Base-by-base conservation (phyloP, 208 protist species). In the Giardia duodenalis region DNA sequence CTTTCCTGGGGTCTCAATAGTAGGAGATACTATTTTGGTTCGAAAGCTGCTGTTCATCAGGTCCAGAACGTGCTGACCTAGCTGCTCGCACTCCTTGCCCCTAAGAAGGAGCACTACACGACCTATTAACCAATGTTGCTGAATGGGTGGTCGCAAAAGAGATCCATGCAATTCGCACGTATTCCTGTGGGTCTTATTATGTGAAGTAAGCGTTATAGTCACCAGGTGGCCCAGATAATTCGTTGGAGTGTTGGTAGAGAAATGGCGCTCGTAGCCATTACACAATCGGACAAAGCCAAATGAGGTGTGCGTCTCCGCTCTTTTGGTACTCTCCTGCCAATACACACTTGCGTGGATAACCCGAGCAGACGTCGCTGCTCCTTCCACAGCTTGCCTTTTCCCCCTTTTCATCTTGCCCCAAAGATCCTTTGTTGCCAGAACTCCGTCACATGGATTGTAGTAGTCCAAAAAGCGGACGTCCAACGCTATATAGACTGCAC, bases 251-350 rank as follows among this genome's bases (percentile, higher is more conserved):
- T 48, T 91, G 2, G 47, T 48, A n/a, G 4, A 91, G 45, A 91
- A 91, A 45, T 91, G 88, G 1, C 88, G 2, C n/a, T 91, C 88
- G 88, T 47, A n/a, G n/a, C 88, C 88, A 4, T 19, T 47, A 4
- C 44, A 22, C 2, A 91, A n/a, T 2, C 88, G 88, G 30, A 48
- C 88, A 47, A 91, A 91, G 44, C 88, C 88, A n/a, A 43, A 91
- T 1, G 88, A 91, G 4, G 43, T 47, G 2, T 3, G 0, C 22
- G 3, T 4, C 22, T n/a, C 44, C 2, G 2, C 44, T 67, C 45
- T 48, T 2, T 3, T 3, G 0, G 44, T 2, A n/a, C 44, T 91
- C 45, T 91, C 88, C 44, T 91, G 44, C 88, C 88, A 91, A n/a
- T 91, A 91, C n/a, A 91, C 88, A n/a, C 2, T 2, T 1, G 10